A percentile compares a stretch with the other conserved stretches of the same genome.
These are phyloP conservation scores for Geosmithia flava DNA, from an alignment of 2,329 filamentous ascomycete species.

Conservation along the genomic window DNA sequence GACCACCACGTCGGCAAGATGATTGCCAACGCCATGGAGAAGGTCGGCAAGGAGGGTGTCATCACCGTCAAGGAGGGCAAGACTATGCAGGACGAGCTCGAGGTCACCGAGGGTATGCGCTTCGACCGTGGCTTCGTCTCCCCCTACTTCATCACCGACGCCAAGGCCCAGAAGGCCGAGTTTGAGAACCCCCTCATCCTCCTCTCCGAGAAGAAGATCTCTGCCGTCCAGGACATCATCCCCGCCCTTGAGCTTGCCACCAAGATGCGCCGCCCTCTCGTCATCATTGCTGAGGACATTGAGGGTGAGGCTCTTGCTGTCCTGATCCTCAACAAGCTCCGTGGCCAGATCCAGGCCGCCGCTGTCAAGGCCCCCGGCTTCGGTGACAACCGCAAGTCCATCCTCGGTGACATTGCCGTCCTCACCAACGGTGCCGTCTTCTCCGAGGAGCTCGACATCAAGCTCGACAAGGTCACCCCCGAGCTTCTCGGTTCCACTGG, in stretches of 20 bases:
- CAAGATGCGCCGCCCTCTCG: slow-evolving; percentile 83
- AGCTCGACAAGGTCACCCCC: slow-evolving; percentile 94
- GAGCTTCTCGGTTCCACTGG: slow-evolving; percentile 96
- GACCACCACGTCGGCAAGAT: slow-evolving; percentile 90
- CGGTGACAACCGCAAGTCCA: slow-evolving; percentile 99
- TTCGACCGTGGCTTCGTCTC: slow-evolving; percentile 99
- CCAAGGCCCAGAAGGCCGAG: slow-evolving; percentile 98
- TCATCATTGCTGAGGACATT: slow-evolving; percentile 99
- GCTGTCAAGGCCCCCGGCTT: slow-evolving; percentile 99
- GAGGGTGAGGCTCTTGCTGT: slow-evolving; percentile 97
- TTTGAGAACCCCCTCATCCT: slow-evolving; percentile 99
- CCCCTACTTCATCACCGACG: slow-evolving; percentile 99
- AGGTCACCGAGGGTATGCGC: slow-evolving; percentile 99
- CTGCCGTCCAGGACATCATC: slow-evolving; percentile 96
- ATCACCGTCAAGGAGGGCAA: slow-evolving; percentile 99
- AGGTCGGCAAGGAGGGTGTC: slow-evolving; percentile 99
- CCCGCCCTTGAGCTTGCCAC: slow-evolving; percentile 95
- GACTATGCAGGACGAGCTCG: slow-evolving; percentile 93
- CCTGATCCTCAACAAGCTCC: slow-evolving; percentile 99
- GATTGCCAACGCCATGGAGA: slow-evolving; percentile 98
- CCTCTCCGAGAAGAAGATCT: slow-evolving; percentile 99
- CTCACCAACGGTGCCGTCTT: slow-evolving; percentile 97
- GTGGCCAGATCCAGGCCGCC: slow-evolving; percentile 95
- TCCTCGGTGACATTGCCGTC: slow-evolving; percentile 91
- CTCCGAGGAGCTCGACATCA: slow-evolving; percentile 95